Evolutionary conservation across 305 asterid genomes (phyloP).

Genomic region (Euphrasia arctica): DNA sequence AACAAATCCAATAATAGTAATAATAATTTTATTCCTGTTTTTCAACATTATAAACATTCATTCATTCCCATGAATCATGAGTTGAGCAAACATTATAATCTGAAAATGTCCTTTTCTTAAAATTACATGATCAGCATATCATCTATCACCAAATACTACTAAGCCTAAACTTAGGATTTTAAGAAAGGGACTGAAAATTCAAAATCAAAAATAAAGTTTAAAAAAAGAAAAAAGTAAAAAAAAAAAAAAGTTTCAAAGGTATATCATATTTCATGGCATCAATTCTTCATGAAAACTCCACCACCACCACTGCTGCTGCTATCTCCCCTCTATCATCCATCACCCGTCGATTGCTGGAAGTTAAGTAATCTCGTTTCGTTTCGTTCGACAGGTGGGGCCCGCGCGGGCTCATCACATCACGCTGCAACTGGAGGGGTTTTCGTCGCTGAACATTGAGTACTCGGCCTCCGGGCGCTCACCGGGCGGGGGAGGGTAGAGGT

Average conservation of each 20-base stretch:
- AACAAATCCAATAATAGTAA: too few species aligned
- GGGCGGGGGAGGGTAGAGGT: constrained; percentile 56
- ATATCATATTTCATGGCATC: constrained; percentile 35
- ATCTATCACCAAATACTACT: constrained; percentile 40
- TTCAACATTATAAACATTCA: constrained; percentile 43
- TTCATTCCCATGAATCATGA: constrained; percentile 25
- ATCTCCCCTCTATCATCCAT: neutral
- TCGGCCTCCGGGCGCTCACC: constrained; percentile 50
- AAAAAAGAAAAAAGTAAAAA: constrained; percentile 13
- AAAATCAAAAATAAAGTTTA: constrained; percentile 21
- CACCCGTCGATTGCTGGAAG: too few species aligned
- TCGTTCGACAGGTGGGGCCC: too few species aligned
- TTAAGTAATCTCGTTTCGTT: too few species aligned
- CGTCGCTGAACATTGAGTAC: constrained; percentile 67
- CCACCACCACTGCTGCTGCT: constrained; percentile 8
- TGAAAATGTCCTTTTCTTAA: constrained; percentile 27
- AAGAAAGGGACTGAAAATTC: constrained; percentile 1
- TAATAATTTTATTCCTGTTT: constrained; percentile 34
- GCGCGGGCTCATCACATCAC: constrained; percentile 52
- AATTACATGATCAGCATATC: constrained; percentile 37
- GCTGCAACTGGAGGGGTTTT: constrained; percentile 64
- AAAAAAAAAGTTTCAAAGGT: constrained; percentile 34
- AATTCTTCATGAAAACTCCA: constrained; percentile 6
- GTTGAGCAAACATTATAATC: constrained; percentile 36
- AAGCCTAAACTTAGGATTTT: constrained; percentile 42